Evolutionary conservation across 1,139 yeast genomes (phyloP).

Genomic region (Meyerozyma athensensis): DNA sequence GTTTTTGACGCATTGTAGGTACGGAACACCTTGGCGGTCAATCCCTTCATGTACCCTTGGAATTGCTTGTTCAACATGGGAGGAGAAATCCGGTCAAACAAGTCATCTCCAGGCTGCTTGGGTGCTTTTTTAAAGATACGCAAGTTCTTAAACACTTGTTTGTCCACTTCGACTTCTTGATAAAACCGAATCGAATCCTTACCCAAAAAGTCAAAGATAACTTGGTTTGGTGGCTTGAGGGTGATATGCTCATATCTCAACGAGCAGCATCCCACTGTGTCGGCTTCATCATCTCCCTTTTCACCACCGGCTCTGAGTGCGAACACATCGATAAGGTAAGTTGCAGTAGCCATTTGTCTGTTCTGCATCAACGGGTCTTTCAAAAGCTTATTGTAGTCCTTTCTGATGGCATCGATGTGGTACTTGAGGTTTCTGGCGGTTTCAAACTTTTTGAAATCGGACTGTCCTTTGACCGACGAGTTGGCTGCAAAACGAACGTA

Average conservation of each 20-base stretch:
- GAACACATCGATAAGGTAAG: conserved; percentile 87
- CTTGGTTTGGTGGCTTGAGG: conserved; percentile 78
- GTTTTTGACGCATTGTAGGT: conserved; percentile 95
- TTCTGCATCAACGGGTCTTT: conserved; percentile 77
- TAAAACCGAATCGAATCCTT: conserved; percentile 90
- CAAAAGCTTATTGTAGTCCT: conserved; percentile 66
- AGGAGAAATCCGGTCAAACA: conserved; percentile 88
- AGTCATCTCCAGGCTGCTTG: conserved; percentile 85
- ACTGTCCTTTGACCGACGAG: conserved; percentile 85
- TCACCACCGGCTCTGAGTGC: conserved; percentile 99
- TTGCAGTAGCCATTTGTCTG: conserved; percentile 92
- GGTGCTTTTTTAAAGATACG: conserved; percentile 84
- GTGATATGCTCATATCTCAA: conserved; percentile 85
- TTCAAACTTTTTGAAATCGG: conserved; percentile 88
- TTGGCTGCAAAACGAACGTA: conserved; percentile 90
- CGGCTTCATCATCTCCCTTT: conserved; percentile 96
- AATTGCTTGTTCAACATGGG: conserved; percentile 77
- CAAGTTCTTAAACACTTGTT: conserved; percentile 84
- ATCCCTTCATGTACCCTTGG: conserved; percentile 86
- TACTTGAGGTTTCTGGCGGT: conserved; percentile 80
- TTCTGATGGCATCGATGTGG: conserved; percentile 69
- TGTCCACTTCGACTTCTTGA: conserved; percentile 88
- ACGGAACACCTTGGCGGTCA: conserved; percentile 96
- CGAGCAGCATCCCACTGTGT: conserved; percentile 97
- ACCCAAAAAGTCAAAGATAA: conserved; percentile 92